Base-by-base conservation (phyloP, 345 rosid species). In the Gossypium herbaceum region DNA sequence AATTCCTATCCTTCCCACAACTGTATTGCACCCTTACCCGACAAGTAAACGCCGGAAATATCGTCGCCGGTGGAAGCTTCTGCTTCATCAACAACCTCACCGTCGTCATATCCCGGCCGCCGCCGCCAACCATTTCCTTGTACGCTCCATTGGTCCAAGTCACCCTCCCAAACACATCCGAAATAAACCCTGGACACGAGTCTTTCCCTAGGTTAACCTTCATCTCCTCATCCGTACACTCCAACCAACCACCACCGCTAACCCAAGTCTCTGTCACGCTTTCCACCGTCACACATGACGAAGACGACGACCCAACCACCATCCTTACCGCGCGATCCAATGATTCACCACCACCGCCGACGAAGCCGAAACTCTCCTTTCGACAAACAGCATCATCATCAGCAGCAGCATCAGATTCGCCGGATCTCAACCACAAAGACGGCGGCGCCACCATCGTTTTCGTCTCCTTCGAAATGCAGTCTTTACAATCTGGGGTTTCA, bases 111-210 rank as follows among this genome's bases (percentile, higher is more conserved):
- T 48, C 52, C 15, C 75, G 87, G 48, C 83, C 81, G 27, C 75
- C 87, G 48, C 83, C 79, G 27, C 81, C 85, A 15, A 88, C 98
- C 92, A 89, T 89, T 78, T 80, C 79, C 71, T 66, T 79, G 25
- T 90, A 92, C 56, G 93, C 94, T 19, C 76, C 89, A 65, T 92
- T 94, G 6, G 83, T 86, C 98, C 96, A 92, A 72, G 84, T 87
- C 29, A 94, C 97, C 72, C 87, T 83, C 12, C 90, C 93, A 11
- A 73, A 24, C 12, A 82, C 81, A 70, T 94, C 97, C 10, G 97
- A 92, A 81, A 85, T 77, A 27, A 94, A 79, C 24, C 97, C 97
- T 0, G 98, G 98, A 76, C 94, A 94, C 83, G 90, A 78, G 84
- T 92, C 98, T 19, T 74, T 80, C 83, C 19, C 84, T 2, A 94